A percentile compares a stretch with the other conserved stretches of the same genome.
Conservation (phyloP, 2,329 filamentous ascomycete species). For the Xylaria sp. region DNA sequence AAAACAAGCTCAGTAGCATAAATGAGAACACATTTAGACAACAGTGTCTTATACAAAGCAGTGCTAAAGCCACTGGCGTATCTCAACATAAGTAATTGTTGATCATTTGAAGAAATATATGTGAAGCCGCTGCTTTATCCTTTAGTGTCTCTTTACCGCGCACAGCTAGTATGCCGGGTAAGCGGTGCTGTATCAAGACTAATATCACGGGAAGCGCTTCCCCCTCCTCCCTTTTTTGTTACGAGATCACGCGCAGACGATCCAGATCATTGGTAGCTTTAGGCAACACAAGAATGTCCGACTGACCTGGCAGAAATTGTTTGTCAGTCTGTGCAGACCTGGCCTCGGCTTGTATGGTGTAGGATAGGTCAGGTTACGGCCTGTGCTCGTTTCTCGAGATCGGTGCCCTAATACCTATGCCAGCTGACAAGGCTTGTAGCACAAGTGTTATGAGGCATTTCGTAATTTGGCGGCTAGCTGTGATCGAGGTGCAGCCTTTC, state of each 20-base stretch:
- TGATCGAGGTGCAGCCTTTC: background rate
- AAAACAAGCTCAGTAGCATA: background rate
- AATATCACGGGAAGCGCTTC: background rate
- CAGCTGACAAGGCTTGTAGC: background rate
- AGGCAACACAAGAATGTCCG: background rate
- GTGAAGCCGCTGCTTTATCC: background rate
- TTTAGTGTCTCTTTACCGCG: background rate
- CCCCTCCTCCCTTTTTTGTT: background rate
- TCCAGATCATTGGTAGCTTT: background rate
- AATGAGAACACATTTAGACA: too few species aligned
- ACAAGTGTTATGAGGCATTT: background rate
- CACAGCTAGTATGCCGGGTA: background rate
- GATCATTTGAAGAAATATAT: background rate
- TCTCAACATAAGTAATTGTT: background rate
- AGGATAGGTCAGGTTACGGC: background rate
- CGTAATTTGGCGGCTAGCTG: background rate
- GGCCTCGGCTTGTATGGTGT: background rate
- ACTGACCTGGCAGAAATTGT: background rate
- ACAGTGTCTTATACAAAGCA: background rate
- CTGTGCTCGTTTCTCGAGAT: background rate
- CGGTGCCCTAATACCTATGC: background rate
- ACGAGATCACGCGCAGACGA: background rate
- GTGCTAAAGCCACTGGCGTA: background rate
- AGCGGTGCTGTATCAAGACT: background rate
- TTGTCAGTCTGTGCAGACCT: background rate